Base-by-base conservation (phyloP, 169 alveolate species). In the Plasmodium vivax region DNA sequence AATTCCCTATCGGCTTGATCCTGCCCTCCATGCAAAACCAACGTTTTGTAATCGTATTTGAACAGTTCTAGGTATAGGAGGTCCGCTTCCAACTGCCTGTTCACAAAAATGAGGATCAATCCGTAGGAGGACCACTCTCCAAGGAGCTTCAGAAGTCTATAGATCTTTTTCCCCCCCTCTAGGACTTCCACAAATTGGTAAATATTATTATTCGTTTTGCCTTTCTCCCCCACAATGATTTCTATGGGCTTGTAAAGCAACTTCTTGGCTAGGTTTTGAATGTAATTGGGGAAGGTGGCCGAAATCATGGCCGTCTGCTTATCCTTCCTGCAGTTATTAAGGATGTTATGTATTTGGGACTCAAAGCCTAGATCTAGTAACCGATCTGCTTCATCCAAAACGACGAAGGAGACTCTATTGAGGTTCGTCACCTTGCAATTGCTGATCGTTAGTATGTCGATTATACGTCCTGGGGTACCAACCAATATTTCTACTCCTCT, bases 381-480 rank as follows among this genome's bases (percentile, higher is more conserved):
- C 92, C 99, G 96, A 92, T 99, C 99, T 7, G 99, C 99, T 97
- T 99, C 99, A 97, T 99, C 99, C 41, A 99, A 96, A n/a, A 99
- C 99, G 12, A 99, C 97, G 96, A 97, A 98, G 12, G 99, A 97
- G n/a, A 98, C 99, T 95, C 99, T 96, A 85, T 97, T 97, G 73
- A 99, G 97, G 92, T 98, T 98, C 58, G 99, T 97, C 32, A 98
- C 97, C 93, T 98, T 97, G 38, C 99, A 99, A 92, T 98, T 97
- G 77, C 98, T 96, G 38, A 98, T 95, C 3, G 99, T 94, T 79
- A 99, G 96, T 72, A 99, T 99, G 87, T 99, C 99, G 8, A 98
- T 98, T 95, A 98, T 94, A 92, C 99, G 96, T 8, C 99, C 99
- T 3, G 99, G 99, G 8, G 99, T 99, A 32, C 99, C 99, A 3